Conservation (phyloP, 2,329 filamentous ascomycete genomes). For the Chaetomium sp. region DNA sequence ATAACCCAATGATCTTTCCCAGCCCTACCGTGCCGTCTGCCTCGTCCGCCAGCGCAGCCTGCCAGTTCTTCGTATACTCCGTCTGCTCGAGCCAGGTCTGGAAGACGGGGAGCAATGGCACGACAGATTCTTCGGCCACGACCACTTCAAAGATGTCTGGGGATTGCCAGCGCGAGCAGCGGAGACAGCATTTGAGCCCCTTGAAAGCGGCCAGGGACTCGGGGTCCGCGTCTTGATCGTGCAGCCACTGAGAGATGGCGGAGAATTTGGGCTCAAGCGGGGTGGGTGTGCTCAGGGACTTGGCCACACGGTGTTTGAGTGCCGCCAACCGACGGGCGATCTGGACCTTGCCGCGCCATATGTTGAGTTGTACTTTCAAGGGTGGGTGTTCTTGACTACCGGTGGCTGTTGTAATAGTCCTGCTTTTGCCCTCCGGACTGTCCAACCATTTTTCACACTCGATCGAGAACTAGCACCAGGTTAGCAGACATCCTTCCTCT, state of each 20-base stretch:
- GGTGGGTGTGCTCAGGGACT: background rate
- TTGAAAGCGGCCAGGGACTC: background rate
- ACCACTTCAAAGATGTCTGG: slow-evolving; percentile 8
- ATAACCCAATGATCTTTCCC: background rate
- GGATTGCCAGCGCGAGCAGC: background rate
- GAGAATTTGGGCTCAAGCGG: background rate
- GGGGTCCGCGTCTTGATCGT: background rate
- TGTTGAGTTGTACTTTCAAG: background rate
- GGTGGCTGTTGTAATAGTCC: too few relatives aligned
- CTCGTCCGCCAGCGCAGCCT: background rate
- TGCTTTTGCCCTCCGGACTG: too few relatives aligned
- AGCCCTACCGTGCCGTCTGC: background rate
- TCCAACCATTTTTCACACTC: background rate
- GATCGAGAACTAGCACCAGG: background rate
- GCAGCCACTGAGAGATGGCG: background rate
- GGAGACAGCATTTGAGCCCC: background rate
- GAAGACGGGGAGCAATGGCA: background rate
- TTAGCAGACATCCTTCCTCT: background rate
- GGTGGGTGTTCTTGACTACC: background rate
- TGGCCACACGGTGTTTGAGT: background rate
- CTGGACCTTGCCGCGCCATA: background rate
- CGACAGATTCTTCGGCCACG: slow-evolving; percentile 2
- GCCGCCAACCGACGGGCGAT: background rate
- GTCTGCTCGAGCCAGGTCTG: background rate
- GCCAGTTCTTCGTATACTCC: background rate